A percentile compares a stretch with the other conserved stretches of the same genome.
phyloP scores from a whole-genome alignment of 139 green algal species.

The Volvox reticuliferus region DNA sequence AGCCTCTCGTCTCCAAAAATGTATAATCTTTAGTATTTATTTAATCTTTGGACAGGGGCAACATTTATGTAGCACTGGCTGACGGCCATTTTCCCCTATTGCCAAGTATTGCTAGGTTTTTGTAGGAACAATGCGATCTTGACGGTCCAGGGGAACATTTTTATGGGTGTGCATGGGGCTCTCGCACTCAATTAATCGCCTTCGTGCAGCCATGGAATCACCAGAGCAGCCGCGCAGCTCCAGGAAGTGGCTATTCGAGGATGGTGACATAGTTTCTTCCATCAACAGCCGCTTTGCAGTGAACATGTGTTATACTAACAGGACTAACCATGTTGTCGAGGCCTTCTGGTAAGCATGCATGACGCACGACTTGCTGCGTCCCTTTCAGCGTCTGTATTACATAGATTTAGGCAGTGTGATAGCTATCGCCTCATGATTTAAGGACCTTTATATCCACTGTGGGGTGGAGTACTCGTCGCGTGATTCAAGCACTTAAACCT shows the following conservation, averaged over 20 bases:
- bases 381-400: not conserved
- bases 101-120: no score
- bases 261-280: not conserved
- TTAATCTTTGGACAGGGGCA: no score
- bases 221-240: not conserved
- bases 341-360: not conserved
- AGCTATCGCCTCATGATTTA: not conserved
- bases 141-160: no score
- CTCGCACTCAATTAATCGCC: not conserved
- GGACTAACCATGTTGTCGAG: not conserved
- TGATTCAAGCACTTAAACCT: not conserved
- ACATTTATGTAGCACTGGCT: no score
- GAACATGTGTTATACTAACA: conserved; percentile 24
- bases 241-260: not conserved
- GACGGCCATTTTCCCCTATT: no score
- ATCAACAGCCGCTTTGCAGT: conserved; percentile 19
- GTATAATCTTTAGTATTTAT: no score
- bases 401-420: not conserved
- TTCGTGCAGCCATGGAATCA: not conserved
- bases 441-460: not conserved
- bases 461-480: not conserved
- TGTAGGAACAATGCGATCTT: no score
- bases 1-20: no score
- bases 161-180: not conserved
- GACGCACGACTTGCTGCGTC: not conserved